Conservation (phyloP, 139 green algal species). For the Spirogloea muscicola region DNA sequence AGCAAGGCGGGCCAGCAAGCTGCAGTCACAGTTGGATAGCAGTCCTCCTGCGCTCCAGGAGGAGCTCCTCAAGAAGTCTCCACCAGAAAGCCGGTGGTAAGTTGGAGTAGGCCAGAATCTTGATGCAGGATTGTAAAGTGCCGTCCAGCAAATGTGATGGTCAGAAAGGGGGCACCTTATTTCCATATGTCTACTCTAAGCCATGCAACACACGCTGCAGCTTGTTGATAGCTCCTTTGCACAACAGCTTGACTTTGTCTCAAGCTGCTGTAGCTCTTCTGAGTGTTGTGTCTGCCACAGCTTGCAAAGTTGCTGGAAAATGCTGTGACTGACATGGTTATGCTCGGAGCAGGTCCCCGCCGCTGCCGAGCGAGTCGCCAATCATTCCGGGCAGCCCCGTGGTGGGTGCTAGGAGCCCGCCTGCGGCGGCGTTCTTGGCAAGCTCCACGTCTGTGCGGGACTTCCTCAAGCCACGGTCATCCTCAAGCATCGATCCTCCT, state of each 20-base stretch:
- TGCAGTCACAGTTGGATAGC: not conserved
- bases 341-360: not conserved
- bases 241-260: too few species aligned
- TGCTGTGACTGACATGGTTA: not conserved
- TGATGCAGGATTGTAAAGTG: not conserved
- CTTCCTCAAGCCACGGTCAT: not conserved
- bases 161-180: not conserved
- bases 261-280: too few species aligned
- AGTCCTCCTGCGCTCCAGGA: not conserved
- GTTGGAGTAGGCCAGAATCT: not conserved
- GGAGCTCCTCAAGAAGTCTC: too few species aligned
- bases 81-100: too few species aligned
- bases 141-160: not conserved
- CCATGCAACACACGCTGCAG: too few species aligned
- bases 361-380: not conserved
- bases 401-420: not conserved
- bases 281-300: not conserved
- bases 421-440: constrained; percentile 9
- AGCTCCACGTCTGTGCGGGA: not conserved
- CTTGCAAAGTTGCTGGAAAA: too few species aligned
- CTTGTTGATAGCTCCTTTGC: not conserved
- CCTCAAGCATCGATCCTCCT: not conserved
- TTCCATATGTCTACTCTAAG: too few species aligned
- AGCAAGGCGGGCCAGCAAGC: not conserved
- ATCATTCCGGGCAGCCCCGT: not conserved